Evolutionary conservation across 768 basidiomycete genomes (phyloP).

Genomic region (Cystobasidium tubakii): DNA sequence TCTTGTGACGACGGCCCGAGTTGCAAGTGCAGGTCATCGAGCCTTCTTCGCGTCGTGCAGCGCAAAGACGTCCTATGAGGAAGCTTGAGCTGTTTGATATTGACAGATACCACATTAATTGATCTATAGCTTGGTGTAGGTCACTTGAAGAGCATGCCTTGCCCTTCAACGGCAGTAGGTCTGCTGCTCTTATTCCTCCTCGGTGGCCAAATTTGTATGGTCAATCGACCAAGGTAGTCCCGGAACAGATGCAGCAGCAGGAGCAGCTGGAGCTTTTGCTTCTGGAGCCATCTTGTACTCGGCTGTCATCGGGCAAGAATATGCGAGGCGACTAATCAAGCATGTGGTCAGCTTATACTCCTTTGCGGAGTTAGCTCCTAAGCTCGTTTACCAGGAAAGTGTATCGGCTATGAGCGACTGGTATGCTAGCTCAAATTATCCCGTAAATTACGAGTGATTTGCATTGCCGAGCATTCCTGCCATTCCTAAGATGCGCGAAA

Average conservation of each 20-base stretch:
- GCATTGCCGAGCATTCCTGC: no score
- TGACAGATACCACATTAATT: no score
- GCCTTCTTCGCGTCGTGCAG: no score
- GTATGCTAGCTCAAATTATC: slow-evolving; percentile 66
- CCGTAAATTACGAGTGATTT: slow-evolving; percentile 7
- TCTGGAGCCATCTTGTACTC: slow-evolving; percentile 74
- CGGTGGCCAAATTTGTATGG: background rate
- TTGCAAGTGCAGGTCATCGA: background rate
- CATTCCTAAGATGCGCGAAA: no score
- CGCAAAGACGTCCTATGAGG: no score
- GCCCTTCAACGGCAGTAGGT: background rate
- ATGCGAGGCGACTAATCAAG: slow-evolving; percentile 62
- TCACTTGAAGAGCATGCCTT: background rate
- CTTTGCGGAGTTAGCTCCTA: slow-evolving; percentile 66
- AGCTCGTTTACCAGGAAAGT: slow-evolving; percentile 51
- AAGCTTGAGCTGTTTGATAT: no score
- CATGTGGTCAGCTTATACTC: slow-evolving; percentile 71
- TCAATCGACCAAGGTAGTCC: slow-evolving; percentile 65
- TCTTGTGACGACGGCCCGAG: background rate
- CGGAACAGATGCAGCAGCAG: slow-evolving; percentile 83
- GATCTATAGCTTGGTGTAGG: background rate
- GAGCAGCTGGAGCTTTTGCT: slow-evolving; percentile 77
- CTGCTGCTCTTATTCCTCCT: background rate
- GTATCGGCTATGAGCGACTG: slow-evolving; percentile 61
- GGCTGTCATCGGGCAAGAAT: slow-evolving; percentile 60